phyloP scores from a whole-genome alignment of 768 basidiomycete species.

The Mycena polygramma region DNA sequence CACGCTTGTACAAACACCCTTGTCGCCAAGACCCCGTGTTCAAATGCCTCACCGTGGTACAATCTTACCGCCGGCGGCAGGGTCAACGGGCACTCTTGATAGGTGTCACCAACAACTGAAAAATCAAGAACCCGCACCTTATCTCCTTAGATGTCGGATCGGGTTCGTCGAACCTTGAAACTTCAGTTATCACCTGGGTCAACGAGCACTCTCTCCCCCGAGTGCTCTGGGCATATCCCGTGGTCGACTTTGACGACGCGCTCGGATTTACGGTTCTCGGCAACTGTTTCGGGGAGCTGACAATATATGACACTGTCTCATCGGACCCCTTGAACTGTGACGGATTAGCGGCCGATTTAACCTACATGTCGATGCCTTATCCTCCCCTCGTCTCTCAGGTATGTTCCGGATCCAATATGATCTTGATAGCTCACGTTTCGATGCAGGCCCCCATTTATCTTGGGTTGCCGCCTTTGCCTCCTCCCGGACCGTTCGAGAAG shows the following conservation, averaged over 20 bases:
- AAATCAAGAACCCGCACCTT: not conserved
- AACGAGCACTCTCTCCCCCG: not conserved
- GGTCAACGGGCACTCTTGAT: slow-evolving; percentile 7
- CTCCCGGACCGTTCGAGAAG: not conserved
- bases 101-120: not conserved
- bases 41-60: not conserved
- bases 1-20: not conserved
- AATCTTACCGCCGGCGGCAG: not conserved
- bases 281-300: slow-evolving; percentile 32
- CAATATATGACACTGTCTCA: slow-evolving; percentile 9
- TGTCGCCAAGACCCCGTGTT: not conserved
- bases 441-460: not conserved
- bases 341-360: not conserved
- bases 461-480: not conserved
- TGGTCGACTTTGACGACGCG: slow-evolving; percentile 25
- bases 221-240: slow-evolving; percentile 24
- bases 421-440: not conserved
- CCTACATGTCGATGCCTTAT: not conserved
- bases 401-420: not conserved
- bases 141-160: not conserved
- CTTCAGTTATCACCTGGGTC: not conserved
- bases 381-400: not conserved
- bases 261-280: slow-evolving; percentile 27
- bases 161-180: not conserved
- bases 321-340: not conserved